Conservation (phyloP, 495 filamentous ascomycete species). For the Hypoxylon cercidicola region DNA sequence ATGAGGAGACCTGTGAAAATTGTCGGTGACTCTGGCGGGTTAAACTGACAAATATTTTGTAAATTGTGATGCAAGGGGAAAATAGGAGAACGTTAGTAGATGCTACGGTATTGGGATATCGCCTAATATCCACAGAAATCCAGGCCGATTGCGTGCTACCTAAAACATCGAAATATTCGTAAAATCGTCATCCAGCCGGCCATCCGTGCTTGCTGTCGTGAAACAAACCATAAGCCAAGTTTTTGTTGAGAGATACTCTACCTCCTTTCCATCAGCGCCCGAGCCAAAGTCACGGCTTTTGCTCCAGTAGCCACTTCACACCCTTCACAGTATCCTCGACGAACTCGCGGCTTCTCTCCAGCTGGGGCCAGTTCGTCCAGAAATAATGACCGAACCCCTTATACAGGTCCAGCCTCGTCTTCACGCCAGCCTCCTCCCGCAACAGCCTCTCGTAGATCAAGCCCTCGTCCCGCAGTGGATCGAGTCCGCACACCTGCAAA, state of each 20-base stretch:
- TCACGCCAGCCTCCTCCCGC: constrained; percentile 46
- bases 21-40: too few relatives aligned
- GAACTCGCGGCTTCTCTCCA: constrained; percentile 35
- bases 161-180: too few relatives aligned
- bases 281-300: constrained; percentile 18
- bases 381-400: constrained; percentile 58
- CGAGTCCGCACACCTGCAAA: constrained; percentile 54
- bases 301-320: constrained; percentile 39
- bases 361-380: constrained; percentile 48
- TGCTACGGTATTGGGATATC: too few relatives aligned
- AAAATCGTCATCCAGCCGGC: too few relatives aligned
- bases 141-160: too few relatives aligned
- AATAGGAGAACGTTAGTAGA: too few relatives aligned
- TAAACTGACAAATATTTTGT: too few relatives aligned
- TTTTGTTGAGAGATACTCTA: not conserved
- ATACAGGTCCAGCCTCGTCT: constrained; percentile 52
- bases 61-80: too few relatives aligned
- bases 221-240: not conserved
- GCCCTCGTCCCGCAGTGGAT: constrained; percentile 55
- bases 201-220: too few relatives aligned
- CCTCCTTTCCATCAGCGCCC: not conserved
- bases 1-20: too few relatives aligned
- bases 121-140: too few relatives aligned
- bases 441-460: constrained; percentile 55
- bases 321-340: constrained; percentile 39